phyloP scores from a whole-genome alignment of 2,329 filamentous ascomycete genomes.

The Eurotiales sp. region DNA sequence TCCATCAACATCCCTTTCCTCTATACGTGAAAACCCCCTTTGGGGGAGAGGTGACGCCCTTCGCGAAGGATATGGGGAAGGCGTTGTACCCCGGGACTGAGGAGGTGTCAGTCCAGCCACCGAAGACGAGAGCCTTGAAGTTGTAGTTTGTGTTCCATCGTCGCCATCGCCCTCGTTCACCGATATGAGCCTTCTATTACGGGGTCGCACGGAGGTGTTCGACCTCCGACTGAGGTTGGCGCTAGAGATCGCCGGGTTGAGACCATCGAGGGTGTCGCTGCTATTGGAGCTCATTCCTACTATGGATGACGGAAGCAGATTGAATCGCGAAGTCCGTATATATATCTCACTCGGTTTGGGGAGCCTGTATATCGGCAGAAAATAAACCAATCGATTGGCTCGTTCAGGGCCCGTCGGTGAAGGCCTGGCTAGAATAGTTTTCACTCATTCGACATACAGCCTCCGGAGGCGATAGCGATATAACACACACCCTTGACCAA shows the following conservation, averaged over 20 bases:
- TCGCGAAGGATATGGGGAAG: slow-evolving; percentile 36
- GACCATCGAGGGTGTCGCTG: slow-evolving; percentile 32
- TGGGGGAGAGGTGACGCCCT: slow-evolving; percentile 37
- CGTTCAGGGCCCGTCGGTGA: slow-evolving; percentile 15
- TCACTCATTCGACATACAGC: slow-evolving; percentile 35
- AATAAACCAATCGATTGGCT: too few relatives aligned
- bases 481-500: slow-evolving; percentile 20
- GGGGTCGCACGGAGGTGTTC: slow-evolving; percentile 41
- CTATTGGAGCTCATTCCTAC: slow-evolving; percentile 43
- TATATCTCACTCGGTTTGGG: background rate
- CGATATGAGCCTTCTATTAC: slow-evolving; percentile 42
- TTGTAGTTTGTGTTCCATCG: slow-evolving; percentile 21
- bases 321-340: background rate
- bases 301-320: slow-evolving; percentile 9
- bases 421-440: slow-evolving; percentile 10
- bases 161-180: slow-evolving; percentile 37
- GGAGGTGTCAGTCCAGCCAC: slow-evolving; percentile 30
- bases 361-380: slow-evolving; percentile 18
- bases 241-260: slow-evolving; percentile 31
- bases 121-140: slow-evolving; percentile 26
- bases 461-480: slow-evolving; percentile 19
- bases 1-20: slow-evolving; percentile 15
- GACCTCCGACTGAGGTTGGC: slow-evolving; percentile 30
- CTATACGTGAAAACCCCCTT: slow-evolving; percentile 33
- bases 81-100: slow-evolving; percentile 39